Evolutionary conservation across 2,329 filamentous ascomycete genomes (phyloP), one percentile per base, ranked within the genome.

Genomic region (Ceratocystis alfenasii): DNA sequence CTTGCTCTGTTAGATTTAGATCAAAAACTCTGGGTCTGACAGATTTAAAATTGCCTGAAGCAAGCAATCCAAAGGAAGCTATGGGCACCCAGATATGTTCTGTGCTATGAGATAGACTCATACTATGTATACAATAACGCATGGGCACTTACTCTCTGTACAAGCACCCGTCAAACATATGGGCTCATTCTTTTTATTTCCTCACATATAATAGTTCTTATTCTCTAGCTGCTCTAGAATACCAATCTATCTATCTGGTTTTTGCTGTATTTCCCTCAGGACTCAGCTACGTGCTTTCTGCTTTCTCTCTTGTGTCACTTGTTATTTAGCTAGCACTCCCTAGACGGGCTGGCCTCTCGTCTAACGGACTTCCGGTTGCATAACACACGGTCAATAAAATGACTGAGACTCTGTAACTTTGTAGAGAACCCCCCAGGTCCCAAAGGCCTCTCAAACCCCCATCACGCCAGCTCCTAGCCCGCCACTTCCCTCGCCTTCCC

Each of bases 361-460:
- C 53, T 57, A 57, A 57, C 53, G 53, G 53, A 57, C 53, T 30
- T 57, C 53, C 53, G 53, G 53, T 17, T 57, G 53, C 53, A 57
- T 57, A 17, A 17, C 53, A 20, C 28, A 53, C 10, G 46, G 15
- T 20, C 46, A 48, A 48, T 22, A 30, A 28, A 30, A 28, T 28
- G 15, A n/a, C 2, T 33, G 20, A 12, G 10, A 57, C 53, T 20
- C 53, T 30, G 53, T n/a, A 12, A 12, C 53, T 28, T 57, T 57
- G 25, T 33, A 33, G 15, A 33, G 10, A n/a, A 7, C 53, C 53
- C 5, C n/a, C 53, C 17, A 17, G 46, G 5, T n/a, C 46, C 46
- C 46, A 20, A 7, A 50, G 22, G 48, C 17, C 46, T 22, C n/a
- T 50, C 17, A 20, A n/a, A 2, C 8, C 50, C 20, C 10, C 53